Percentiles rank a stretch among this genome's conserved stretches.
Evolutionary conservation across 768 basidiomycete genomes (phyloP).

Genomic region (Termitomyces sp.): DNA sequence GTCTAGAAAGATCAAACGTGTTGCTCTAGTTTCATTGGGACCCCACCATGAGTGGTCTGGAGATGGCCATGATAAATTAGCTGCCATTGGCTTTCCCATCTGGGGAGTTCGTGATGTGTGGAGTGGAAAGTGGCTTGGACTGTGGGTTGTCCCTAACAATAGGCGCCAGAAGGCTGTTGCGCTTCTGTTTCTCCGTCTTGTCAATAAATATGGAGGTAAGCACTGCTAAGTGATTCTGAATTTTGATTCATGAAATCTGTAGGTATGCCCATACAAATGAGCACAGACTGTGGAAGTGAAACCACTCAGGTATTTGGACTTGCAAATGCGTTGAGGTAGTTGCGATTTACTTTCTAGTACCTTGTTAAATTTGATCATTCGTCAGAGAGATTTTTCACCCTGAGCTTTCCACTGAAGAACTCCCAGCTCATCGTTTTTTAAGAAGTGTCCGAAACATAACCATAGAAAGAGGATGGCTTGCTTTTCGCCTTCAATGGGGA

Average conservation of each 20-base stretch:
- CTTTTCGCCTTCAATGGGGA: not conserved
- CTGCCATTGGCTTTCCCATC: conserved; percentile 25
- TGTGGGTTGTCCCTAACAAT: not conserved
- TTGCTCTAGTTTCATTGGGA: conserved; percentile 16
- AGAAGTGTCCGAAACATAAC: not conserved
- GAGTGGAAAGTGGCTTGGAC: conserved; percentile 22
- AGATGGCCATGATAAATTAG: conserved; percentile 31
- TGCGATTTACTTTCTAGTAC: not conserved
- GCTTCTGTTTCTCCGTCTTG: not conserved
- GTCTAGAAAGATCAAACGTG: conserved; percentile 19
- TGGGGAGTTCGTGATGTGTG: conserved; percentile 22
- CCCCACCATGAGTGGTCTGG: conserved; percentile 26
- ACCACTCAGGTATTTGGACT: not conserved
- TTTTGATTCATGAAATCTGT: no score
- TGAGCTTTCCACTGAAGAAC: not conserved
- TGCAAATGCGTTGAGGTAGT: not conserved
- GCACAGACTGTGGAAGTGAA: not conserved
- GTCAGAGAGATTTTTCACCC: not conserved
- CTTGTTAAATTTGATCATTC: not conserved
- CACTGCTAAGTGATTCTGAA: no score
- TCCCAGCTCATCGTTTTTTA: not conserved
- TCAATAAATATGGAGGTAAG: not conserved
- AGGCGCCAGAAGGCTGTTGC: not conserved
- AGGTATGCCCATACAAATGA: not conserved
- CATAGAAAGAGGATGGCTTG: not conserved